Evolutionary conservation across 2,329 filamentous ascomycete species (phyloP).

Genomic region (Penicillium sp.): DNA sequence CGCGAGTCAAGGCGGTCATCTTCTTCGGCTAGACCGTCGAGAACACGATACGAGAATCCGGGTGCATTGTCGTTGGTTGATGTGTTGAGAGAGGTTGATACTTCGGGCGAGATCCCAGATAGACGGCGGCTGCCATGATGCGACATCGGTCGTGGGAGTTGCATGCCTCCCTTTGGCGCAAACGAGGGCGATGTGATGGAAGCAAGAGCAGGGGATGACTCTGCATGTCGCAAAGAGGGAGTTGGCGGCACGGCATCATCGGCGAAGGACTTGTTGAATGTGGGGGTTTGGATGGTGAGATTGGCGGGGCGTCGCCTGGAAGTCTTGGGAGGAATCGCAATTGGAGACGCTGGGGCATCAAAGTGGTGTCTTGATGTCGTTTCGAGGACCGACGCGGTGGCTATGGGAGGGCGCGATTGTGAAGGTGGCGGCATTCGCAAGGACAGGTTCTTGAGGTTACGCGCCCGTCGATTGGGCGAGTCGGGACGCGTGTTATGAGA

Average conservation of each 20-base stretch:
- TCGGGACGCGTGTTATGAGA: slow-evolving; percentile 44
- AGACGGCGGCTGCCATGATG: slow-evolving; percentile 32
- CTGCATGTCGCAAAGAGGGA: slow-evolving; percentile 61
- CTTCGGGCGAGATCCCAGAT: slow-evolving; percentile 28
- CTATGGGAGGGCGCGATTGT: slow-evolving; percentile 47
- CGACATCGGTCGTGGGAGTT: slow-evolving; percentile 45
- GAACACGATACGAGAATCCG: slow-evolving; percentile 29
- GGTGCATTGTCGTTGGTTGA: slow-evolving; percentile 29
- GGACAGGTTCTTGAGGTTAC: slow-evolving; percentile 66
- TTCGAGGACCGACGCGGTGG: slow-evolving; percentile 52
- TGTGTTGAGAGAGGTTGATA: slow-evolving; percentile 23
- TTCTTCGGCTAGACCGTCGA: slow-evolving; percentile 55
- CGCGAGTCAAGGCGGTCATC: slow-evolving; percentile 48
- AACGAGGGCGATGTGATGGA: slow-evolving; percentile 54
- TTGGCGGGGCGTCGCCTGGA: slow-evolving; percentile 59
- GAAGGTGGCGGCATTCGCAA: slow-evolving; percentile 58
- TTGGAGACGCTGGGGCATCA: slow-evolving; percentile 58
- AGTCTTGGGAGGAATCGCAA: slow-evolving; percentile 57
- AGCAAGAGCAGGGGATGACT: slow-evolving; percentile 62
- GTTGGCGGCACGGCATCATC: slow-evolving; percentile 60
- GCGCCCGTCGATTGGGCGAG: slow-evolving; percentile 45
- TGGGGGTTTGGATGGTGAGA: slow-evolving; percentile 60
- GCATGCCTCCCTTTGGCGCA: slow-evolving; percentile 53
- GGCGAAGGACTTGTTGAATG: slow-evolving; percentile 52
- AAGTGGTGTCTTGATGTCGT: slow-evolving; percentile 39